These are phyloP conservation scores for Aurinia saxatilis DNA, from an alignment of 345 rosid genomes.

Conservation along the genomic window DNA sequence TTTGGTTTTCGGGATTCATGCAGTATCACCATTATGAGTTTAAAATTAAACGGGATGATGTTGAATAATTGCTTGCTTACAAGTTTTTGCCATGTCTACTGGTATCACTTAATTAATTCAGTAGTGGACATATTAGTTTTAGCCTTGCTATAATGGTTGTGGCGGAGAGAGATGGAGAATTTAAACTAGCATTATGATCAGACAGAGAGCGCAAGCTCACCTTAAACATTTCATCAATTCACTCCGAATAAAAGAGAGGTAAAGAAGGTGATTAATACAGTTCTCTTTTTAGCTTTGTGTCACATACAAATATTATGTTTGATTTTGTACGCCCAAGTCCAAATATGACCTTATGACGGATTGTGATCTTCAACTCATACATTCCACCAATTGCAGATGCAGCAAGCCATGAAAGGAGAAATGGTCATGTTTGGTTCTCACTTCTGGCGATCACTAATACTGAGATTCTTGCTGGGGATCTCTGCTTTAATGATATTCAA, in stretches of 20 bases:
- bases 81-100: too few relatives aligned
- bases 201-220: conserved; percentile 55
- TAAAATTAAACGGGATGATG: too few relatives aligned
- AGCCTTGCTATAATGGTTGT: conserved; percentile 1
- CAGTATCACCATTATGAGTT: background rate
- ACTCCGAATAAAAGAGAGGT: conserved; percentile 66
- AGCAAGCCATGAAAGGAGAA: conserved; percentile 43
- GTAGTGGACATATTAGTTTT: background rate
- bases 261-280: conserved; percentile 25
- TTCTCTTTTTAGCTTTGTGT: conserved; percentile 13
- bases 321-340: background rate
- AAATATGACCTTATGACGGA: background rate
- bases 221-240: conserved; percentile 46
- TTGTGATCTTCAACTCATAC: conserved; percentile 22
- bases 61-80: too few relatives aligned
- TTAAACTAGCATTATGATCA: conserved; percentile 24
- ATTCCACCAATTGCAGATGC: conserved; percentile 54
- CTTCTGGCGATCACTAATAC: conserved; percentile 79
- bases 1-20: too few relatives aligned
- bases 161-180: background rate
- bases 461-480: conserved; percentile 35
- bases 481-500: background rate
- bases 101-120: too few relatives aligned
- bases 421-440: conserved; percentile 84
- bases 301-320: background rate